Base-by-base conservation (phyloP, 306 rosid genomes). In the Abrus pulchellus region DNA sequence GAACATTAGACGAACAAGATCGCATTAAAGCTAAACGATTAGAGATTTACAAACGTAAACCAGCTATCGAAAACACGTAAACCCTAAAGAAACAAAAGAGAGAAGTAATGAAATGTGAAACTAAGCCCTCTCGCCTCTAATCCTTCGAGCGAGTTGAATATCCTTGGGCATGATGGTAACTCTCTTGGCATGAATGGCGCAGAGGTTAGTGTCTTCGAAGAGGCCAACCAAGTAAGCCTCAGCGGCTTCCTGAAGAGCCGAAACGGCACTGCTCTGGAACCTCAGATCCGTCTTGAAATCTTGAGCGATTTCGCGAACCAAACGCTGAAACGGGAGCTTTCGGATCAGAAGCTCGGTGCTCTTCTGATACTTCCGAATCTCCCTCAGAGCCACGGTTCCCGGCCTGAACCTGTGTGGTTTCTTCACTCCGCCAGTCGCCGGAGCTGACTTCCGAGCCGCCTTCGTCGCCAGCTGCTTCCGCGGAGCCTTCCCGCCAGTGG, bases 331-430 rank as follows among this genome's bases (percentile, higher is more conserved):
- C 0, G 89, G 89, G 0, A 86, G 77, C 47, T 86, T 82, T 0
- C 82, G 72, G 62, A 82, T 86, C 5, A 78, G 36, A 48, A 86
- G 86, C 73, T 86, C 84, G 0, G 82, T 86, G 41, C 86, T 86
- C 84, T 86, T 86, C 48, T 82, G 89, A 10, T 86, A 86, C 84
- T 86, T 86, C 8, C 89, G 47, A n/a, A 86, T 86, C 61, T 86
- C 89, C n/a, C 89, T 82, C 55, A 86, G 33, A 0, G 89, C 89
- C 12, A 86, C 86, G 0, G 89, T 86, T 28, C 86, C 89, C 0
- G 84, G 89, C 28, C 86, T 75, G 83, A 86, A 83, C 3, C 86
- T 29, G 62, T 86, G 89, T 0, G 89, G 89, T 48, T 86, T 86
- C 84, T 82, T 86, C 49, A 86, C 89, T 32, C 89, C 86, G 0